A percentile compares a stretch with the other conserved stretches of the same genome.
Conservation (phyloP, 2,329 filamentous ascomycete genomes). For the Cryphonectria nitschkei region DNA sequence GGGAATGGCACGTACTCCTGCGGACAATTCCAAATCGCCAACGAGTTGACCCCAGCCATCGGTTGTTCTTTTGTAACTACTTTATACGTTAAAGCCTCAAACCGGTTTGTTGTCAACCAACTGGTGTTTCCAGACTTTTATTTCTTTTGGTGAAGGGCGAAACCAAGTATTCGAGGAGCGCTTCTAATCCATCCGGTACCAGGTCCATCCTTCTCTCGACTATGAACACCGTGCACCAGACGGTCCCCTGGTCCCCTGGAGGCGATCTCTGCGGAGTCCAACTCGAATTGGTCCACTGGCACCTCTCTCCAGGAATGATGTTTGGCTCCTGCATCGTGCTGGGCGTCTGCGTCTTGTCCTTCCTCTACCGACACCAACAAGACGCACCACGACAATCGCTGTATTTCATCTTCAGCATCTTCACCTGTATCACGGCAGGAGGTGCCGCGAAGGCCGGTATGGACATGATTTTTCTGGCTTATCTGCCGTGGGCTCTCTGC, state of each 20-base stretch:
- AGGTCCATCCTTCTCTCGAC: background rate
- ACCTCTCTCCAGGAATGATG: conserved; percentile 40
- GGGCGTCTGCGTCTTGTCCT: conserved; percentile 43
- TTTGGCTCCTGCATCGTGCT: conserved; percentile 40
- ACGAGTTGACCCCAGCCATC: conserved; percentile 17
- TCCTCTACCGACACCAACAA: conserved; percentile 39
- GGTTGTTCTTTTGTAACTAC: conserved; percentile 17
- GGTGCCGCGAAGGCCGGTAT: conserved; percentile 33
- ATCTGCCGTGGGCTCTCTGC: conserved; percentile 42
- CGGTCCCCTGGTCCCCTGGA: background rate
- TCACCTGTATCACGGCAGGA: conserved; percentile 34
- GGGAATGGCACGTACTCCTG: background rate
- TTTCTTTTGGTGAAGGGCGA: no score
- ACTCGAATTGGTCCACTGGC: conserved; percentile 31
- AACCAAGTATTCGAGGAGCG: background rate
- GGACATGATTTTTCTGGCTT: conserved; percentile 40
- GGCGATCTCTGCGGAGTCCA: background rate
- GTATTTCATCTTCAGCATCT: conserved; percentile 37
- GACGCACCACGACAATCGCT: conserved; percentile 38
- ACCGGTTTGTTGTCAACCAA: conserved; percentile 3
- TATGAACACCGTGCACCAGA: background rate
- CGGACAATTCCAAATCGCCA: background rate
- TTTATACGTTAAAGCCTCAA: conserved; percentile 11
- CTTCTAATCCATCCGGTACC: background rate
- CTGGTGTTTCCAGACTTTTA: background rate